These are phyloP conservation scores for Aspergillus fijiensis DNA, from an alignment of 2,329 filamentous ascomycete genomes.

Conservation along the genomic window DNA sequence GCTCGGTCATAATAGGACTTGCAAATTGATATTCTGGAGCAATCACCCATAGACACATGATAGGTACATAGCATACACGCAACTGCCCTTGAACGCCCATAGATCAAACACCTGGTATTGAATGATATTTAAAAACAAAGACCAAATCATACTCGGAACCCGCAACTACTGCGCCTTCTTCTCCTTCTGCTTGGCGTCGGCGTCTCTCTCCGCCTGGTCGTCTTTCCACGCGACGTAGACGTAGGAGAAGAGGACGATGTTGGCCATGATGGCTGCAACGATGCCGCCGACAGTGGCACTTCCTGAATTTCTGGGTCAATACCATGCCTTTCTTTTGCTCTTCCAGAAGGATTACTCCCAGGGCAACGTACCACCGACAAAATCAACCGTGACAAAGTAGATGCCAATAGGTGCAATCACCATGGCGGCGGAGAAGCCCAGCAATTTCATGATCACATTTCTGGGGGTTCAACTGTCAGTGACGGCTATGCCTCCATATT, in stretches of 20 bases:
- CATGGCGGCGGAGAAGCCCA: constrained; percentile 91
- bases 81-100: constrained; percentile 7
- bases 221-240: constrained; percentile 89
- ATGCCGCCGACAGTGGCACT: constrained; percentile 86
- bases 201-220: constrained; percentile 73
- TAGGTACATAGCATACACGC: constrained; percentile 1
- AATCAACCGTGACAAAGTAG: constrained; percentile 82
- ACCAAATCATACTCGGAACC: neutral
- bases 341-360: neutral
- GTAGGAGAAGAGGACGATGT: constrained; percentile 87
- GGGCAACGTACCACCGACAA: constrained; percentile 61
- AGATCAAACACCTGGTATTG: constrained; percentile 4
- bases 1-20: neutral
- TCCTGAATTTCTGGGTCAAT: constrained; percentile 53
- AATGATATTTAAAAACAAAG: neutral
- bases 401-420: constrained; percentile 80
- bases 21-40: neutral
- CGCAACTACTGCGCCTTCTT: constrained; percentile 45
- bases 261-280: constrained; percentile 83
- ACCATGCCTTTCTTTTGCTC: neutral
- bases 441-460: constrained; percentile 83
- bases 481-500: neutral
- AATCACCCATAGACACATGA: neutral
- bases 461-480: constrained; percentile 44
- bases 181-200: constrained; percentile 58